Conservation (phyloP, 2,329 filamentous ascomycete genomes). For the Arthrinium phaeospermum region DNA sequence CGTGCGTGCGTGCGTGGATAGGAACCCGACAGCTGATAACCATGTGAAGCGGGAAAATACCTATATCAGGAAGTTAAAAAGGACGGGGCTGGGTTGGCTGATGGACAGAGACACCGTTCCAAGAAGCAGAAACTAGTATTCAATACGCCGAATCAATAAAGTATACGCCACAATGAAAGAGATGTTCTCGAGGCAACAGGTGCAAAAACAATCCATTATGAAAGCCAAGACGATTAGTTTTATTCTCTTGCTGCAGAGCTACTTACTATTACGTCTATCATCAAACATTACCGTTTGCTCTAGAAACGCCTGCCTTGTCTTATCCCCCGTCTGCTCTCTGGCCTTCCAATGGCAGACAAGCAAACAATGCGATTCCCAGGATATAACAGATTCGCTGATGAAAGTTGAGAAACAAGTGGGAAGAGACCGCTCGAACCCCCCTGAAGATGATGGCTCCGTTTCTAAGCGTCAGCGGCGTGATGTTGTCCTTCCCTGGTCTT, state of each 20-base stretch:
- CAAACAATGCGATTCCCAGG: constrained; percentile 6
- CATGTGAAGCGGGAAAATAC: not conserved
- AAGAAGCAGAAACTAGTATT: not conserved
- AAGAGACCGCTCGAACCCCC: not conserved
- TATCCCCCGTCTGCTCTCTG: not conserved
- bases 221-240: constrained; percentile 17
- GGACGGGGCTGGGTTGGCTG: not conserved
- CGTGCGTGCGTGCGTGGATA: not conserved
- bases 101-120: not conserved
- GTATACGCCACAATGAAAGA: not conserved
- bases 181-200: not conserved
- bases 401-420: not conserved
- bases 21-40: not conserved
- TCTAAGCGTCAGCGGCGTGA: not conserved
- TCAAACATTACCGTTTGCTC: constrained; percentile 20
- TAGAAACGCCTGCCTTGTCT: constrained; percentile 16
- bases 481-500: not conserved
- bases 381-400: not conserved
- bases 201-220: not conserved
- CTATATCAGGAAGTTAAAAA: not conserved
- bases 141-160: not conserved
- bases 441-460: not conserved
- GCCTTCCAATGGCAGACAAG: not conserved
- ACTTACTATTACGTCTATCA: constrained; percentile 19
- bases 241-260: constrained; percentile 13